phyloP scores from a whole-genome alignment of 2,329 filamentous ascomycete genomes.

The Lecanicillium sp. region DNA sequence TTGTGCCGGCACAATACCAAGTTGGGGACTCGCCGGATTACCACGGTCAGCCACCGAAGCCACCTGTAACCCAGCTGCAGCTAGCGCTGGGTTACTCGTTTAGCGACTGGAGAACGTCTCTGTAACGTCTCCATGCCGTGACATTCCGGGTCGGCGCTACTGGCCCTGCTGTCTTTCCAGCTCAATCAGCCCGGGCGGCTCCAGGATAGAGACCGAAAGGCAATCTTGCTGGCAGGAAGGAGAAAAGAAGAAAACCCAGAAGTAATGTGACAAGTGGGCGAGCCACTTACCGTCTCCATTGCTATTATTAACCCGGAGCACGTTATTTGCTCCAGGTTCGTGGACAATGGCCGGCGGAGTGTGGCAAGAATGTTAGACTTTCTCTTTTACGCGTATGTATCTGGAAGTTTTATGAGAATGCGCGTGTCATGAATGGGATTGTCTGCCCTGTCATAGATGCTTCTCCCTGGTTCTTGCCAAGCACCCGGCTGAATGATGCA shows the following conservation, averaged over 20 bases:
- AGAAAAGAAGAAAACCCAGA: too few species aligned
- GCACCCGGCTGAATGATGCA: not conserved
- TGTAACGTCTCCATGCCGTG: not conserved
- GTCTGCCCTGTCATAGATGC: not conserved
- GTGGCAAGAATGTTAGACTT: too few species aligned
- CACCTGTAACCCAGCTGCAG: not conserved
- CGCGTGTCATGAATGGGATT: not conserved
- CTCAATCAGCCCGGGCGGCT: not conserved
- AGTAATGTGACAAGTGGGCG: too few species aligned
- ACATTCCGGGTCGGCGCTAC: not conserved
- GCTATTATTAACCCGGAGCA: conserved; percentile 8
- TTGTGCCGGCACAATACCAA: not conserved
- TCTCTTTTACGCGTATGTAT: too few species aligned
- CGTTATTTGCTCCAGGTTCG: not conserved
- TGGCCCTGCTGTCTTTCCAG: not conserved
- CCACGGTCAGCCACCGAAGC: not conserved
- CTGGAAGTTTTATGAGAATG: not conserved
- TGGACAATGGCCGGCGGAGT: not conserved
- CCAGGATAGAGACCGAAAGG: not conserved
- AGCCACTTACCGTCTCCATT: too few species aligned
- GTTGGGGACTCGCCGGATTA: not conserved
- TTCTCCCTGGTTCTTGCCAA: not conserved
- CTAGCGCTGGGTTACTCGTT: not conserved
- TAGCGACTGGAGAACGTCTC: not conserved
- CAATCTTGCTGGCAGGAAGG: not conserved